Evolutionary conservation across 805 yeast genomes (phyloP), one percentile per base, ranked within the genome.

Genomic region (Monosporozyma solicola): DNA sequence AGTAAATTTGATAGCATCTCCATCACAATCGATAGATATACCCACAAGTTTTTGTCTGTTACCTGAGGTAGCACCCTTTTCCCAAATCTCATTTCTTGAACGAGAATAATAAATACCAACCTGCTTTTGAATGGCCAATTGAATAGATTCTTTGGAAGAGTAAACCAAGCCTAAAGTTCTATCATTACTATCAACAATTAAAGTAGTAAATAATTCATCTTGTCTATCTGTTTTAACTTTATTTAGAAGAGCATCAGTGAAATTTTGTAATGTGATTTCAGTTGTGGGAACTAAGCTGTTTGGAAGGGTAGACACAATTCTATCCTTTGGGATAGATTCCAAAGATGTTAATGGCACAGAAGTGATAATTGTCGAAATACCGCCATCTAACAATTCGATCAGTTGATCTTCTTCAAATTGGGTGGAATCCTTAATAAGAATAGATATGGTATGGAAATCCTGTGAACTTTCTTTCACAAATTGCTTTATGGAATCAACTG

Each of bases 71-170:
- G 85, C 85, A 32, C 99, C 99, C 69, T 94, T 94, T 68, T 84
- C 86, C 99, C 99, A 94, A 54, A 94, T 77, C 46, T 95, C 98
- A 56, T 88, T 83, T 63, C 85, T 83, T 53, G 78, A 74, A 62
- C 99, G 84, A 8, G 97, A 88, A 69, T 86, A 97, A 71, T 94
- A 94, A 2, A 94, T 96, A 54, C 99, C 99, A 9, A 87, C 82
- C 49, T 80, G 78, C 24, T 87, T 84, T 55, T 80, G 80, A 59
- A 94, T 79, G 11, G 98, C 94, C 61, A 86, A 91, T 46, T 78
- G 71, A 62, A 94, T 82, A 35, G 96, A 87, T 60, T 85, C 90
- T 44, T 71, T 71, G 0, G 96, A 88, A 0, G 98, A 92, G 72
- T 90, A 94, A 9, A 92, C 97, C 31, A 92, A 76, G 5, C 99